Evolutionary conservation across 371 early-diverging fungal genomes (phyloP), one percentile per base, ranked within the genome.

Genomic region (Mycotypha africana): DNA sequence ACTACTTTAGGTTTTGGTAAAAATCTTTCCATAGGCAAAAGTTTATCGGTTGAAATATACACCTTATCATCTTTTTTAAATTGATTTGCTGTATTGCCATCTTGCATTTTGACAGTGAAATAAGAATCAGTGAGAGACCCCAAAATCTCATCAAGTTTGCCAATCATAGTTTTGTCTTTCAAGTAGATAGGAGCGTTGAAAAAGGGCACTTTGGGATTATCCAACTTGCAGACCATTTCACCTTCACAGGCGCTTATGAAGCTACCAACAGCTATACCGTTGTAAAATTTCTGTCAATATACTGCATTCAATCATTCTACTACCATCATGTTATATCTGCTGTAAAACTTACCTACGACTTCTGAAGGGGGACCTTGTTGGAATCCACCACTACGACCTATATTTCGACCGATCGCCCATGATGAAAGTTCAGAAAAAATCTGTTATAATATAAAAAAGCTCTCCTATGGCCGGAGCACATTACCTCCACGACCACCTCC

Each of bases 131-230:
- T 95, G 65, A 98, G 78, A 34, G 96, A 95, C 24, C 99, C 99
- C 28, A 98, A 82, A 53, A 99, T 97, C 73, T 99, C 99, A 55
- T 99, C 99, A 19, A 99, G 93, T 65, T 97, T 97, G 55, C 99
- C 99, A 60, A 99, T 95, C 63, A 89, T 91, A 26, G 90, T 86
- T 79, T 98, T 97, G 81, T 96, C 95, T 63, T 93, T 87, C 37
- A 95, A 78, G 76, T 83, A 95, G 45, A 99, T 93, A 38, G 95
- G 95, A 3, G 99, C 96, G 68, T 98, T 99, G 80, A 98, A 98
- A 81, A 95, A 98, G 21, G 99, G 99, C 56, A 99, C 89, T 72
- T 97, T 91, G 45, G 78, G 61, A 73, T 90, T 92, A 51, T 81
- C 88, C 23, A 92, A 88, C 62, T 85, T 87, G 78, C 97, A 92